Conservation (phyloP, 495 filamentous ascomycete genomes). For the Penicillium paradoxum region DNA sequence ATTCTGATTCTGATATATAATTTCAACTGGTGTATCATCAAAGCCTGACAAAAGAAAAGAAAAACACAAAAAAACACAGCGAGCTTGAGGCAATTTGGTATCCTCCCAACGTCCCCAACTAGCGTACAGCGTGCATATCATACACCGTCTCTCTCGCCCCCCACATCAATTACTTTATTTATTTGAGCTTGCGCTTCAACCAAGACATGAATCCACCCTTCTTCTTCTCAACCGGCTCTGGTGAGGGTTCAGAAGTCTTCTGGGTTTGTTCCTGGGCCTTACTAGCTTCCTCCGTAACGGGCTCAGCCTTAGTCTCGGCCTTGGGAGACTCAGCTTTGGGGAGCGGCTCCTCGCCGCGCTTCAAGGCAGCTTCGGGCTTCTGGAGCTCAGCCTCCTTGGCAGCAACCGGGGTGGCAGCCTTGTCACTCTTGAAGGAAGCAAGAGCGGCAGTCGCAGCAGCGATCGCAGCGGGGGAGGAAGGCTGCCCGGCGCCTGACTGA, state of each 20-base stretch:
- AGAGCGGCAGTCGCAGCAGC: conserved; percentile 25
- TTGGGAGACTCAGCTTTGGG: conserved; percentile 17
- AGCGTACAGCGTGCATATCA: conserved; percentile 16
- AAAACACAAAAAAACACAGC: conserved; percentile 7
- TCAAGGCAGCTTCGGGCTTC: conserved; percentile 24
- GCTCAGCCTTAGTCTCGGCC: conserved; percentile 4
- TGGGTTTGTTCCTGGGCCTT: conserved; percentile 12
- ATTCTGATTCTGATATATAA: conserved; percentile 21
- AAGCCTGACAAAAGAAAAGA: conserved; percentile 10
- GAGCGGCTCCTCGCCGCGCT: conserved; percentile 21
- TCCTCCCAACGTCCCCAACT: conserved; percentile 1
- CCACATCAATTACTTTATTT: conserved; percentile 1
- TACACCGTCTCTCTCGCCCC: conserved; percentile 18
- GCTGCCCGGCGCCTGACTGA: not conserved
- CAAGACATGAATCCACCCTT: conserved; percentile 27
- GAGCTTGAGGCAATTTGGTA: not conserved
- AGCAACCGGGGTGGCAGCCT: conserved; percentile 11
- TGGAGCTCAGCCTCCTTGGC: conserved; percentile 18
- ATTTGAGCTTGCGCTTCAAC: conserved; percentile 32
- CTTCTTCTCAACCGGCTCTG: conserved; percentile 20
- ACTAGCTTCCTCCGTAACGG: conserved; percentile 6
- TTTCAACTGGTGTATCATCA: conserved; percentile 32
- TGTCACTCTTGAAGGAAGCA: conserved; percentile 22
- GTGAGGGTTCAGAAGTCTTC: conserved; percentile 9
- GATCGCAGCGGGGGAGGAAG: conserved; percentile 19